phyloP scores from a whole-genome alignment of 148 eudicot genomes.

The Rhododendron simsii region DNA sequence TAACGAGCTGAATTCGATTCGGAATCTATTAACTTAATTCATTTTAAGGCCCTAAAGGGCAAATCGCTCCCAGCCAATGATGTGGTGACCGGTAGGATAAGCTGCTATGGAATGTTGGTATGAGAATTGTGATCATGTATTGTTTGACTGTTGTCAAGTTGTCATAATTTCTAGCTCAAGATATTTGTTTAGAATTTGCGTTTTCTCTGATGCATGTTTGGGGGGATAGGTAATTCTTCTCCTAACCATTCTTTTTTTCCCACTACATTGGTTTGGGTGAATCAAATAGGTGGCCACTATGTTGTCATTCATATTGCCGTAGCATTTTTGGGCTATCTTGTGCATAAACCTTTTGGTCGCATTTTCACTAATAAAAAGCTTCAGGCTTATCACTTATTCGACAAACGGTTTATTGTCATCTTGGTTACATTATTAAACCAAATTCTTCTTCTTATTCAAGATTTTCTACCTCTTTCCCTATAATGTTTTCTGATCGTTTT shows the following conservation, averaged over 20 bases:
- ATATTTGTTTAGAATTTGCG: neutral
- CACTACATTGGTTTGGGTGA: neutral
- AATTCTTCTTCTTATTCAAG: neutral
- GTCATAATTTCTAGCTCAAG: neutral
- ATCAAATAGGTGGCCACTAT: neutral
- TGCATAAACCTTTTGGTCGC: neutral
- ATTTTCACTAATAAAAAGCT: neutral
- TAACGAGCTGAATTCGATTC: neutral
- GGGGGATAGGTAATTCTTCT: neutral
- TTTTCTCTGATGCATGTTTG: neutral
- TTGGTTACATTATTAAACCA: neutral
- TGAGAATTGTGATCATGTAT: neutral
- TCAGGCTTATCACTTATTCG: neutral
- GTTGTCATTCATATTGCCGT: neutral
- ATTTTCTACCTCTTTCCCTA: neutral
- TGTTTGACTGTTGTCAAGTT: neutral
- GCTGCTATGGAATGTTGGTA: neutral
- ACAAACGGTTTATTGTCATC: neutral
- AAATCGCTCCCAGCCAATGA: neutral
- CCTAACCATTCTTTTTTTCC: neutral
- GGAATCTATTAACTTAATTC: neutral
- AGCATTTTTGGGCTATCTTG: neutral
- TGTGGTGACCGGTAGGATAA: neutral
- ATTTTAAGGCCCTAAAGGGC: neutral
- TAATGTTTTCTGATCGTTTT: neutral